phyloP scores from a whole-genome alignment of 2,329 filamentous ascomycete species.

The Pseudofabraea citricarpa region DNA sequence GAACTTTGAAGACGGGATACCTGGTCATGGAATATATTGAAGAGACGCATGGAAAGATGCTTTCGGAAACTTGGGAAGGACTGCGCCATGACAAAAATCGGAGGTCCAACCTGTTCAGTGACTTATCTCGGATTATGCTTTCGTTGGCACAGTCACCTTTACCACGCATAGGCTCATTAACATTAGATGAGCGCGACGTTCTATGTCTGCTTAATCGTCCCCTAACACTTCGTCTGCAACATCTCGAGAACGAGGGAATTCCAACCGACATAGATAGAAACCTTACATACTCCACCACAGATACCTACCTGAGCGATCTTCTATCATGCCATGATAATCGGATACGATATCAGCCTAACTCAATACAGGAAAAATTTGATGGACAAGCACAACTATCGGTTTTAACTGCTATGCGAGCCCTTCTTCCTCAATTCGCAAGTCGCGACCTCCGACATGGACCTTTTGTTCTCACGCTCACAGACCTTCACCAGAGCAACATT shows the following conservation, averaged over 20 bases:
- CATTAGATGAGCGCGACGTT: constrained; percentile 22
- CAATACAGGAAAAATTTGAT: constrained; percentile 24
- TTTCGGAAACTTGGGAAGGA: constrained; percentile 25
- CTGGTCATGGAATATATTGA: constrained; percentile 2
- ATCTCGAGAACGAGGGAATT: constrained; percentile 28
- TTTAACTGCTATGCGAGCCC: constrained; percentile 24
- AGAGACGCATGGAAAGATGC: constrained; percentile 18
- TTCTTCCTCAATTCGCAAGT: constrained; percentile 17
- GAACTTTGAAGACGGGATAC: background rate
- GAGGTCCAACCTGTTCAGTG: constrained; percentile 19
- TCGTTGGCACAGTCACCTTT: constrained; percentile 19
- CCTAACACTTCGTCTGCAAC: constrained; percentile 26
- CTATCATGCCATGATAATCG: constrained; percentile 30
- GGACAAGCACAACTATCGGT: constrained; percentile 26
- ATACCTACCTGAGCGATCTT: constrained; percentile 28
- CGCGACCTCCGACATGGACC: constrained; percentile 25
- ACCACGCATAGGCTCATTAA: constrained; percentile 30
- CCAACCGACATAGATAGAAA: constrained; percentile 7
- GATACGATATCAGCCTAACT: constrained; percentile 29
- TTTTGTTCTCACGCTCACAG: constrained; percentile 31
- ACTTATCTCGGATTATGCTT: constrained; percentile 21
- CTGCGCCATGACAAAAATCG: constrained; percentile 13
- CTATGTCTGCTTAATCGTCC: constrained; percentile 31
- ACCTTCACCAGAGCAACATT: constrained; percentile 35
- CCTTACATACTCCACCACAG: constrained; percentile 26